Evolutionary conservation across 768 basidiomycete species (phyloP).

Genomic region (Phanerodontia chrysosporium): DNA sequence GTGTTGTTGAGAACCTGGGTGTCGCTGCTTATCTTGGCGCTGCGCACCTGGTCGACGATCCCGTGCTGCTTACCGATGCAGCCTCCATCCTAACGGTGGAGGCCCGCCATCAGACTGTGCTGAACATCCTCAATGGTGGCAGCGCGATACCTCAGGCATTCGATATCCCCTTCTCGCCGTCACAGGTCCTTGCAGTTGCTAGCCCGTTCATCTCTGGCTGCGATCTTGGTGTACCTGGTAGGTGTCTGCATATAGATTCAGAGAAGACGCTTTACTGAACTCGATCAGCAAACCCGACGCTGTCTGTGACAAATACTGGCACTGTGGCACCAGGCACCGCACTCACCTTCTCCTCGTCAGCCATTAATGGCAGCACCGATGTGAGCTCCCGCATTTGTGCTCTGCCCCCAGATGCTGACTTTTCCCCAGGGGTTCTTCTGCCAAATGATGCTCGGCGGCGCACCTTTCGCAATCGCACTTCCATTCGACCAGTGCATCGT

Average conservation of each 20-base stretch:
- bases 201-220: slow-evolving; percentile 68
- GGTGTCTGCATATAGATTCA: slow-evolving; percentile 13
- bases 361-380: slow-evolving; percentile 44
- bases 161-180: slow-evolving; percentile 66
- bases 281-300: slow-evolving; percentile 49
- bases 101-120: slow-evolving; percentile 76
- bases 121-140: slow-evolving; percentile 65
- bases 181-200: slow-evolving; percentile 69
- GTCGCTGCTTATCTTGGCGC: slow-evolving; percentile 76
- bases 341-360: slow-evolving; percentile 55
- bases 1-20: slow-evolving; percentile 72
- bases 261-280: background rate
- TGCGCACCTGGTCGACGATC: slow-evolving; percentile 57
- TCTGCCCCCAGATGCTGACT: slow-evolving; percentile 2
- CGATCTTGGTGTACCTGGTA: slow-evolving; percentile 53
- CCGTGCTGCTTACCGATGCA: slow-evolving; percentile 58
- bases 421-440: slow-evolving; percentile 51
- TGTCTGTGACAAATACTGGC: slow-evolving; percentile 64
- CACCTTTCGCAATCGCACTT: slow-evolving; percentile 49
- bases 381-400: background rate
- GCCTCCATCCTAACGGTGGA: slow-evolving; percentile 75
- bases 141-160: slow-evolving; percentile 64
- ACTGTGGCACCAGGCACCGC: slow-evolving; percentile 50
- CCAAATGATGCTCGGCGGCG: slow-evolving; percentile 72
- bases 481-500: slow-evolving; percentile 60